Evolutionary conservation across 129 eudicot species (phyloP).

Genomic region (Pseudognaphalium luteoalbum): DNA sequence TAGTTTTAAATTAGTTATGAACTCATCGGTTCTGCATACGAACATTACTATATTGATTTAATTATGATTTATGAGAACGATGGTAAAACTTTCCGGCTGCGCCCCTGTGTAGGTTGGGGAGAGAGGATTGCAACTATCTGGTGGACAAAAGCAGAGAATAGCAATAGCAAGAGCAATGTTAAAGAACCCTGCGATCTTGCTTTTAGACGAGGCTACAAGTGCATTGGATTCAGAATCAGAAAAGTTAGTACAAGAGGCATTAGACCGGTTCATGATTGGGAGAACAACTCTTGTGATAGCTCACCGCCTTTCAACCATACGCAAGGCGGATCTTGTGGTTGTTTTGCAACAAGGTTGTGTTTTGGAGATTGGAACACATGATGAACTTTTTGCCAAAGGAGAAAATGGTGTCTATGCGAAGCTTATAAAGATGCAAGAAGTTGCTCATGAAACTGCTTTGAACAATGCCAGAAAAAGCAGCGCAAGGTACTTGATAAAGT

Average conservation of each 20-base stretch:
- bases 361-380: conserved; percentile 83
- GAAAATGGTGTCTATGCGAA: conserved; percentile 90
- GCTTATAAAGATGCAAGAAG: conserved; percentile 88
- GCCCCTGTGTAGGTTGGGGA: conserved; percentile 72
- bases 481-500: conserved; percentile 57
- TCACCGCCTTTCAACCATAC: conserved; percentile 94
- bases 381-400: conserved; percentile 81
- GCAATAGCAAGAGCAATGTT: conserved; percentile 98
- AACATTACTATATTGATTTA: not conserved
- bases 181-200: conserved; percentile 88
- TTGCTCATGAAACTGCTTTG: conserved; percentile 84
- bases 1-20: not conserved
- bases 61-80: not conserved
- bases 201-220: conserved; percentile 96
- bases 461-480: conserved; percentile 90
- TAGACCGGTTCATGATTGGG: conserved; percentile 94
- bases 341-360: conserved; percentile 94
- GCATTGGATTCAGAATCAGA: conserved; percentile 97
- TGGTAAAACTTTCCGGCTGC: not conserved
- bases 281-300: conserved; percentile 96
- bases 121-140: conserved; percentile 92
- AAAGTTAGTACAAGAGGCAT: conserved; percentile 92
- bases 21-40: not conserved
- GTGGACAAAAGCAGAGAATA: conserved; percentile 96
- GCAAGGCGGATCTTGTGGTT: conserved; percentile 93